Base-by-base conservation (phyloP, 1,284 basidiomycete species). In the Ganoderma meredithae region DNA sequence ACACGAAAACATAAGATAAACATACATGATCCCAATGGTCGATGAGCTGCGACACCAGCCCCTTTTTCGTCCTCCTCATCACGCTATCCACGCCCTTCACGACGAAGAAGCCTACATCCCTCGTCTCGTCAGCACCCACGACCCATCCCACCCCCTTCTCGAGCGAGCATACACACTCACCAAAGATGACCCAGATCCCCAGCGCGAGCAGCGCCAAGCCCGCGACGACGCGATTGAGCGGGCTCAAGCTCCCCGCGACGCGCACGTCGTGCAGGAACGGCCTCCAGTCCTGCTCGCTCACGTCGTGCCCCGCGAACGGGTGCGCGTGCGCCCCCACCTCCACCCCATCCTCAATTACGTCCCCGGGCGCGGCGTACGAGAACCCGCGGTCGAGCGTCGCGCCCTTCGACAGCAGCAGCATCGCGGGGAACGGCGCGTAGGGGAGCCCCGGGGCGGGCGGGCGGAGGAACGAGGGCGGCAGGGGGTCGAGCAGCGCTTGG, bases 251-350 rank as follows among this genome's bases (percentile, higher is more conserved):
- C 27, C 68, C 72, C 13, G 72, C 75, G 25, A 61, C 44, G 47
- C 68, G 71, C 44, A 77, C 55, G 52, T 77, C 73, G 33, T 64
- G 64, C 63, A 78, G 25, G 68, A 77, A 77, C 4, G 61, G 64
- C 40, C 33, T 49, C 83, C 83, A 85, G 72, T 85, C 83, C 12
- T 70, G 70, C 72, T 84, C 79, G 15, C 64, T 75, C 9, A 85
- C 76, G 72, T 84, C 82, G 71, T 81, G 81, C 55, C 76, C 73
- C 8, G 67, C 67, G 68, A 85, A 84, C 9, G 83, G 82, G 72
- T 85, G 83, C 15, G 79, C 3, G 3, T 36, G 79, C 36, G 60
- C 62, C 22, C 36, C 36, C 36, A 36, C 36, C 36, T 36, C 36
- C 7, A 31, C 27, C 27, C n/a, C n/a, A n/a, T n/a, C n/a, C n/a